Evolutionary conservation across 2,329 filamentous ascomycete genomes (phyloP), one percentile per base, ranked within the genome.

Genomic region (Fusarium newnesense): DNA sequence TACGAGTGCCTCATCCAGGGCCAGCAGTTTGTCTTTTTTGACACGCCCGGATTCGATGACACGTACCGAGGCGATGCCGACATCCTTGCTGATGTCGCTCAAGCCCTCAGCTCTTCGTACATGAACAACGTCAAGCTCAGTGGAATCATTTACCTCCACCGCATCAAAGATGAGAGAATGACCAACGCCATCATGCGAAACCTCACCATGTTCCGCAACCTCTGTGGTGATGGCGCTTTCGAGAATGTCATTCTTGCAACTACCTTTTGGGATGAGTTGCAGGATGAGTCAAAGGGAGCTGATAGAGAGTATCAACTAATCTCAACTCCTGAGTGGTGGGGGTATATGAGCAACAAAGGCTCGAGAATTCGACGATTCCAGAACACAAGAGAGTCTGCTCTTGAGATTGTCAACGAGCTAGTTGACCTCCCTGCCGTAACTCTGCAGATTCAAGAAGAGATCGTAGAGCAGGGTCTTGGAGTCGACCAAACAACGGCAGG

Each of bases 21-120:
- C 19, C 52, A 30, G 24, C 52, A 54, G 8, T 54, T 54, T 42
- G 52, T 54, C 15, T 54, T 54, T 15, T 54, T 72, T 5, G 70
- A 73, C 47, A 73, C 70, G 1, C 70, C 69, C 0, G 70, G 64
- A 4, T 73, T 72, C n/a, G 61, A 73, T n/a, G 70, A 72, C 21
- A 73, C 70, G 2, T 43, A 52, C 11, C 26, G 65, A 24, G 47
- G 49, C 13, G 54, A 68, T 28, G 47, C 30, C 2, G 68, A 69
- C 1, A 44, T 72, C 32, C 54, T 73, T 11, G 43, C 15, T 30
- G 69, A 66, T 26, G 57, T 66, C 11, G 60, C 63, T 1, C 39
- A 34, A 26, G 60, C 40, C 15, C 63, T 66, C 11, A 66, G 58
- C 40, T 30, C 43, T 5, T 47, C 49, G 4, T 63, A 66, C 40